Conservation (phyloP, 495 filamentous ascomycete species). For the Aspergillus incahuasiensis region DNA sequence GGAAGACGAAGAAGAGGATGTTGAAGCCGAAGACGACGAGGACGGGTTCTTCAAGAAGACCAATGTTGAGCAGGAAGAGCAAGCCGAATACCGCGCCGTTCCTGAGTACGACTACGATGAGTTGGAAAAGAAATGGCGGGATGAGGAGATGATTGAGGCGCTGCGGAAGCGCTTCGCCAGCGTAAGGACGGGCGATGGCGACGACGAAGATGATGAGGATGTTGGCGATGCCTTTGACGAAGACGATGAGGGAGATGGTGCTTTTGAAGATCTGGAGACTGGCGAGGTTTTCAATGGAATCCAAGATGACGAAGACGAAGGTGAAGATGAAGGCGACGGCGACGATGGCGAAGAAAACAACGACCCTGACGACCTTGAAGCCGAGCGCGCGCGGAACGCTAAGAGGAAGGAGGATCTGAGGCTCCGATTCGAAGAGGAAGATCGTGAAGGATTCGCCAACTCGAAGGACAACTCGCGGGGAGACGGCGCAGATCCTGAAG, state of each 20-base stretch:
- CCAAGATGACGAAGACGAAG: conserved; percentile 39
- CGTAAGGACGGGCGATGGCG: conserved; percentile 48
- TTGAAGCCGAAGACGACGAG: conserved; percentile 59
- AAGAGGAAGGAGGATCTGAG: conserved; percentile 90
- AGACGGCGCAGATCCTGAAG: conserved; percentile 53
- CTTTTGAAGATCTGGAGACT: conserved; percentile 84
- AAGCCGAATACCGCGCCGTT: conserved; percentile 69
- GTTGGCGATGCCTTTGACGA: conserved; percentile 45
- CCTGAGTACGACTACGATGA: conserved; percentile 75
- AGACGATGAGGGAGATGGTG: conserved; percentile 78
- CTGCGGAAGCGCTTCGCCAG: conserved; percentile 71
- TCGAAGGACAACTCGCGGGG: conserved; percentile 67
- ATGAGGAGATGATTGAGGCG: conserved; percentile 68
- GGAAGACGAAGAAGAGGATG: conserved; percentile 25
- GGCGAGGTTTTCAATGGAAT: conserved; percentile 53
- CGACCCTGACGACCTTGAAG: conserved; percentile 55
- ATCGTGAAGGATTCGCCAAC: conserved; percentile 86
- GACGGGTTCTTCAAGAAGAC: conserved; percentile 83
- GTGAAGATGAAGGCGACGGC: conserved; percentile 30
- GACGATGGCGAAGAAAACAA: conserved; percentile 30
- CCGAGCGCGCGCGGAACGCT: conserved; percentile 87
- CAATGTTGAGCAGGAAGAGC: conserved; percentile 55
- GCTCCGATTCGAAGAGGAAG: conserved; percentile 93
- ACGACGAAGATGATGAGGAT: conserved; percentile 40
- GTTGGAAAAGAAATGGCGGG: conserved; percentile 79